A percentile compares a stretch with the other conserved stretches of the same genome.
Conservation (phyloP, 164 flowering plant genomes). For the Aristolochia fimbriata region DNA sequence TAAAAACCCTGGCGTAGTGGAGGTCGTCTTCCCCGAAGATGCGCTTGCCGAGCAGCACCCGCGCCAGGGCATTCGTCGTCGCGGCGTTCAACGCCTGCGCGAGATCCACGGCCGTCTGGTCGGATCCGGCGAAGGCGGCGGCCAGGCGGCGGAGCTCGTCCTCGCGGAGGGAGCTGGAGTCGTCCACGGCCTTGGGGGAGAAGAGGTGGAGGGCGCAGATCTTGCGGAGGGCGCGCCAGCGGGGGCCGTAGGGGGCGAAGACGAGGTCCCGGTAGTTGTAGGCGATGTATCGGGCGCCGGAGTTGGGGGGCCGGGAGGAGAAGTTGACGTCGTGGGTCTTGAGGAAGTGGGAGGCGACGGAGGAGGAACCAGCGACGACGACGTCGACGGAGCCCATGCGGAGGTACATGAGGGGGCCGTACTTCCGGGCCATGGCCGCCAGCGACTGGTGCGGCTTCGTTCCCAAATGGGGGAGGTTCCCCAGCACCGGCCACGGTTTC, state of each 20-base stretch:
- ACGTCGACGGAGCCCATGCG: conserved; percentile 64
- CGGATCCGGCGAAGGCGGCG: conserved; percentile 6
- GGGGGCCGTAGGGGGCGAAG: conserved; percentile 74
- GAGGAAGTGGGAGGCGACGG: conserved; percentile 56
- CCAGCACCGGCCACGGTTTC: conserved; percentile 80
- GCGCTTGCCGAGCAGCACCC: conserved; percentile 63
- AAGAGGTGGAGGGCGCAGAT: conserved; percentile 68
- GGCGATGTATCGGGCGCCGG: conserved; percentile 70
- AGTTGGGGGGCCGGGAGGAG: conserved; percentile 66
- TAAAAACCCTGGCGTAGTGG: conserved; percentile 51
- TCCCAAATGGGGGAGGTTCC: conserved; percentile 83
- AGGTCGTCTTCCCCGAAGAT: conserved; percentile 48
- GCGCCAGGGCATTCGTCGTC: conserved; percentile 62
- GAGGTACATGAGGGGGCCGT: conserved; percentile 79
- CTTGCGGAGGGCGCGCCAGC: conserved; percentile 82
- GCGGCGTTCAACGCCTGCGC: conserved; percentile 57
- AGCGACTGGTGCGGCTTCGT: conserved; percentile 58
- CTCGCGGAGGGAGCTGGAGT: conserved; percentile 54
- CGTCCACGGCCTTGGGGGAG: conserved; percentile 69
- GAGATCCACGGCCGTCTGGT: conserved; percentile 13
- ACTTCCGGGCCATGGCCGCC: conserved; percentile 41
- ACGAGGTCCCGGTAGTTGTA: conserved; percentile 80
- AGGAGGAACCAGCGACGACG: conserved; percentile 68
- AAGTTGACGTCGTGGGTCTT: conserved; percentile 69
- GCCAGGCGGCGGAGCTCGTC: conserved; percentile 46